phyloP scores from a whole-genome alignment of 2,329 filamentous ascomycete genomes.

The Ophiocordyceps polyrhachis-furcata region DNA sequence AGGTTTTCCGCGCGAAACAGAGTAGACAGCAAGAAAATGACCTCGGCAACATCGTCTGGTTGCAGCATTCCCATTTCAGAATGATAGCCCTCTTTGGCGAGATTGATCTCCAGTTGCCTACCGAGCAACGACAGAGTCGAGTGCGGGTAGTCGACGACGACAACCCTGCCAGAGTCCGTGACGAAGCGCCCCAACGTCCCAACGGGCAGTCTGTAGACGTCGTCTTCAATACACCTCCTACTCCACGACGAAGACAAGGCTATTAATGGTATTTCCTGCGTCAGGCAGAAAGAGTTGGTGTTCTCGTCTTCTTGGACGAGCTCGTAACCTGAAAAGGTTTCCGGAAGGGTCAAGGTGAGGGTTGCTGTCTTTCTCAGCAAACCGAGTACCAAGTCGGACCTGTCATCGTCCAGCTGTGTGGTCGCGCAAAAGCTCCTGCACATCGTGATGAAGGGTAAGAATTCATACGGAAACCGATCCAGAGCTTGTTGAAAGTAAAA shows the following conservation, averaged over 20 bases:
- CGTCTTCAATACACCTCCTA: constrained; percentile 23
- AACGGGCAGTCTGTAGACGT: constrained; percentile 41
- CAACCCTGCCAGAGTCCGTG: constrained; percentile 56
- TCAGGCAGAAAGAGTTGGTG: constrained; percentile 56
- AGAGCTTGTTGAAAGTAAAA: constrained; percentile 48
- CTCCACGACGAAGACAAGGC: constrained; percentile 24
- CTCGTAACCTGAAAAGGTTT: constrained; percentile 53
- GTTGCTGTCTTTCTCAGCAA: constrained; percentile 50
- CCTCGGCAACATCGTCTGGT: constrained; percentile 48
- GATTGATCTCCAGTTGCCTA: constrained; percentile 50
- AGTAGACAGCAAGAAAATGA: constrained; percentile 54
- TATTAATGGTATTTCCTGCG: constrained; percentile 45
- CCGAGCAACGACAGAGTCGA: constrained; percentile 67
- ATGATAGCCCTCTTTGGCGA: constrained; percentile 35
- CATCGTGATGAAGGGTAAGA: constrained; percentile 56
- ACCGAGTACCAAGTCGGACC: constrained; percentile 35
- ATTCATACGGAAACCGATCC: constrained; percentile 71
- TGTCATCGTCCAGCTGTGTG: constrained; percentile 12
- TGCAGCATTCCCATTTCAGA: constrained; percentile 34
- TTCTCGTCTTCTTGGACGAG: constrained; percentile 75
- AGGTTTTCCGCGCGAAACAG: constrained; percentile 38
- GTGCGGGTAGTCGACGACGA: constrained; percentile 61
- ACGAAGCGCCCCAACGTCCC: constrained; percentile 56
- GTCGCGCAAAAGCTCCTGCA: constrained; percentile 40
- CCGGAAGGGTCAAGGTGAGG: constrained; percentile 61